Evolutionary conservation across 2,329 filamentous ascomycete genomes (phyloP), one percentile per base, ranked within the genome.

Genomic region (Saccharata proteae): DNA sequence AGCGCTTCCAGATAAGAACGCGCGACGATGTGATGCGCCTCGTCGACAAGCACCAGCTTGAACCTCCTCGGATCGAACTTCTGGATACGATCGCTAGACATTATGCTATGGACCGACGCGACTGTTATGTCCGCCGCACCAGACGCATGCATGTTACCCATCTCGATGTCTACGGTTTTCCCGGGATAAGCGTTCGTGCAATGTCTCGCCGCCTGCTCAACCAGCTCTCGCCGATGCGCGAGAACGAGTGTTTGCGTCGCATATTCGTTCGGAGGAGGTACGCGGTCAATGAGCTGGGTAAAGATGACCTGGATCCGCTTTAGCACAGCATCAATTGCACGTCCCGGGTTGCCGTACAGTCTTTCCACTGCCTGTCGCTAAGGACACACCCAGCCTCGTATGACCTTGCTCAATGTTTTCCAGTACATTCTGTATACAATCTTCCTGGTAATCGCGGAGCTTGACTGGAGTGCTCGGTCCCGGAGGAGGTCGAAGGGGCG

Each of bases 1-100:
- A 98, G 62, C 0, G 76, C 69, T 24, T 70, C 67, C 39, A 92
- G 65, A 48, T 96, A 96, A 6, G 76, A 74, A 2, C 73, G 67
- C 1, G 90, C 81, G 26, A 94, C 86, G 32, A 96, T 93, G 55
- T 98, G 90, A 52, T 98, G 90, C 4, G 88, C 90, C 57, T 98
- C 90, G 42, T 98, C 90, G 4, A 98, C 88, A 3, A 98, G 67
- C 0, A 98, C 62, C 0, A 98, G 71, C 57, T 98, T 98, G 64
- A 88, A 96, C 6, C 62, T 64, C 0, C 54, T 55, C 0, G 85
- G 80, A 42, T 92, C 73, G 46, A 88, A 96, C 49, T 93, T 94
- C 20, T 55, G 49, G n/a, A 96, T 67, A 2, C 90, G 72, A 31
- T 77, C 71, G 9, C 73, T 71, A 4, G 82, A 92, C 6, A 68